Evolutionary conservation across 495 filamentous ascomycete species (phyloP).

Genomic region (Penicillium ucsense): DNA sequence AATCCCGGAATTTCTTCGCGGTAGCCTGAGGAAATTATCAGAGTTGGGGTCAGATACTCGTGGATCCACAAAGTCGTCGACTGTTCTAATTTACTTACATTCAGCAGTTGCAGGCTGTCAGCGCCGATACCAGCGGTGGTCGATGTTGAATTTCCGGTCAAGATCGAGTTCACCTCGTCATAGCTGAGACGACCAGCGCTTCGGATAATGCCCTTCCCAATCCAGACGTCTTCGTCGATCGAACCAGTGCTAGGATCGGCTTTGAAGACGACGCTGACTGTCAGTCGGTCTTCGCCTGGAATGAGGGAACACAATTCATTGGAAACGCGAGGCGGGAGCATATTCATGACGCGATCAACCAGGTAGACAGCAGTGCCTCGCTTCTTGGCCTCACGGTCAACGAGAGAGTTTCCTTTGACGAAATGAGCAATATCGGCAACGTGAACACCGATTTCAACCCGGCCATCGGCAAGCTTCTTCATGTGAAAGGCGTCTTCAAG

Average conservation of each 20-base stretch:
- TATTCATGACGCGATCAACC: slow-evolving; percentile 80
- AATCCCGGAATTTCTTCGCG: slow-evolving; percentile 79
- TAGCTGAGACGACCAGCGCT: slow-evolving; percentile 78
- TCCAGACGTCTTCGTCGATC: slow-evolving; percentile 74
- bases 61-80: neutral
- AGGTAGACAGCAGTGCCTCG: slow-evolving; percentile 92
- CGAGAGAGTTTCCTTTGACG: slow-evolving; percentile 89
- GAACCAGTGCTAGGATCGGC: slow-evolving; percentile 69
- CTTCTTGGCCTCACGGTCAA: slow-evolving; percentile 97
- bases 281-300: slow-evolving; percentile 79
- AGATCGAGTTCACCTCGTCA: slow-evolving; percentile 70
- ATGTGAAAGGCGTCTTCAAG: slow-evolving; percentile 89
- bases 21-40: slow-evolving; percentile 41
- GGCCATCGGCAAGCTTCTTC: slow-evolving; percentile 68
- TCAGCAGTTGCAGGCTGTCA: slow-evolving; percentile 67
- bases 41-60: too few relatives aligned
- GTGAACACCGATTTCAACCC: slow-evolving; percentile 91
- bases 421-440: slow-evolving; percentile 95
- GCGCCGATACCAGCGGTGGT: slow-evolving; percentile 49
- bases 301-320: slow-evolving; percentile 79
- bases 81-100: slow-evolving; percentile 42
- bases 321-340: slow-evolving; percentile 78
- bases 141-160: slow-evolving; percentile 50
- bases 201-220: slow-evolving; percentile 89
- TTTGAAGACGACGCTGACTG: slow-evolving; percentile 85